These are phyloP conservation scores for Crepidotus sp. DNA, from an alignment of 1,284 basidiomycete genomes.

Conservation along the genomic window DNA sequence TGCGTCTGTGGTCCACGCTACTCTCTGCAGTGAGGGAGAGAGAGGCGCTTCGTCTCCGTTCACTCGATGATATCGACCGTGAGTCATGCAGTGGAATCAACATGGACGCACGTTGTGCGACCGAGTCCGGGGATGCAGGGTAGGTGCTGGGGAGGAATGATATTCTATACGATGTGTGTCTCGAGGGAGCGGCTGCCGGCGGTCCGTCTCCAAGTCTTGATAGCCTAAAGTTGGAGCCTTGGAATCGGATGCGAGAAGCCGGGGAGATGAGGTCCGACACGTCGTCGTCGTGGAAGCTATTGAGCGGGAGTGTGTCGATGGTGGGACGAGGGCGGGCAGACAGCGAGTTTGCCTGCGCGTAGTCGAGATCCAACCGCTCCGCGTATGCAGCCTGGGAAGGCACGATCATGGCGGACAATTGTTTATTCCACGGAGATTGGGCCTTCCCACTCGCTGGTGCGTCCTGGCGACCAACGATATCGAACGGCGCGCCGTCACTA, in stretches of 20 bases:
- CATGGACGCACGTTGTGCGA: not conserved
- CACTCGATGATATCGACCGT: constrained; percentile 11
- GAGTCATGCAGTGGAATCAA: constrained; percentile 9
- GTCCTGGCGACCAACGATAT: not conserved
- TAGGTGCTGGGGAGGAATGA: constrained; percentile 11
- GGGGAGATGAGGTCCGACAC: constrained; percentile 17
- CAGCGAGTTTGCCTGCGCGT: constrained; percentile 11
- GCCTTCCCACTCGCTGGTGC: not conserved
- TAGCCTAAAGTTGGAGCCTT: constrained; percentile 8
- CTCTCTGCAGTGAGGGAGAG: constrained; percentile 12
- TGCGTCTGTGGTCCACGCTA: constrained; percentile 11
- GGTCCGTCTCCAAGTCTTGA: constrained; percentile 11
- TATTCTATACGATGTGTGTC: constrained; percentile 13
- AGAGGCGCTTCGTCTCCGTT: constrained; percentile 13
- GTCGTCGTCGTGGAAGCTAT: constrained; percentile 5
- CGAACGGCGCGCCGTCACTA: constrained; percentile 3
- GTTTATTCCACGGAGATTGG: not conserved
- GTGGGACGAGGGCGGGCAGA: constrained; percentile 15
- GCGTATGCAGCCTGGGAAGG: constrained; percentile 16
- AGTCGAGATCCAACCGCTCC: constrained; percentile 14
- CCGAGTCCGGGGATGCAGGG: constrained; percentile 11
- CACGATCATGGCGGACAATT: constrained; percentile 12
- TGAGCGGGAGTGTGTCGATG: constrained; percentile 3
- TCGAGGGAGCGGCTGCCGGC: constrained; percentile 1
- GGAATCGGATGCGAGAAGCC: constrained; percentile 13